Base-by-base conservation (phyloP, 495 filamentous ascomycete species). In the Aspergillus conjunctus region DNA sequence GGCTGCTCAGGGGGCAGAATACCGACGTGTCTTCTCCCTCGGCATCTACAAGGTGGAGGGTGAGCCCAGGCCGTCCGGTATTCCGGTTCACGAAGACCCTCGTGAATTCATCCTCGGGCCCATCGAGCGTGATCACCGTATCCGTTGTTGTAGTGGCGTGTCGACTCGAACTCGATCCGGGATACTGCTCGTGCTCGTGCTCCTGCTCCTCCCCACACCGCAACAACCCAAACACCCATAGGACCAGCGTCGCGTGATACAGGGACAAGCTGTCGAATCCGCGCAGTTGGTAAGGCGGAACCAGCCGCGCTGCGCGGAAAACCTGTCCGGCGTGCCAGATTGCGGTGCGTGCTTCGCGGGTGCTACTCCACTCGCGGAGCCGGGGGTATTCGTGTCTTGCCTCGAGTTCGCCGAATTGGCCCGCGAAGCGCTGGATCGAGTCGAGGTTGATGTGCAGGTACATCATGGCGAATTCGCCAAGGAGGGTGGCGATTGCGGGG, bases 291-390 rank as follows among this genome's bases (percentile, higher is more conserved):
- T 74, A 75, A 0, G 61, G 54, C 0, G 71, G 73, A 6, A 88
- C 77, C 6, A 59, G 30, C 44, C 75, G 79, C 0, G 80, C 84
- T 12, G 78, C 75, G 4, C 80, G 73, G 6, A 88, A 57, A 3
- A 87, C 73, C 66, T 86, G 84, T 0, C 83, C 85, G 0, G 84
- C 84, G 55, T 85, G 83, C 80, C 82, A 87, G 4, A 87, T 66
- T 0, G 84, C 82, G 20, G 71, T 71, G 3, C 84, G 70, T 0
- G 82, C 76, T 18, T 83, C 81, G n/a, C 63, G 55, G 1, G 71
- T 78, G 1, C 64, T 62, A 7, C 77, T 76, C 85, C 85, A 88
- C 2, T 75, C 66, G 44, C 77, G 73, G 3, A 88, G 71, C 0
- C 67, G 66, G 0, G 80, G 79, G 48, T 80, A 83, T 20, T 81